Base-by-base conservation (phyloP, 2,329 filamentous ascomycete genomes). In the Beauveria rudraprayagi region DNA sequence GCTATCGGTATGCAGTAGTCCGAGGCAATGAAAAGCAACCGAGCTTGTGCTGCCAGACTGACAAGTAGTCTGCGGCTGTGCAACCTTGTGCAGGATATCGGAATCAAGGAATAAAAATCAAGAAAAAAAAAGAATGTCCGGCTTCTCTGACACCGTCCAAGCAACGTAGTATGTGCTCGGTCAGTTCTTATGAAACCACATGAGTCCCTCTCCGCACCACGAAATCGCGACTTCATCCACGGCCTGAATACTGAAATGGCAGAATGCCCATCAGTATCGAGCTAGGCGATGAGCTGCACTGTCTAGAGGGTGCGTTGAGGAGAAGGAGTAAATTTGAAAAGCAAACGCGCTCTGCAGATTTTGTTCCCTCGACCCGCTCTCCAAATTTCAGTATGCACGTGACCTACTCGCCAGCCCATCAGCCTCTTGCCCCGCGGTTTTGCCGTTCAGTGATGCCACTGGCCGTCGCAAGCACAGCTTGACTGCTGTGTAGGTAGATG, bases 301-400 rank as follows among this genome's bases (percentile, higher is more conserved):
- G 90, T 93, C 90, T 92, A 79, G 80, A 83, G 86, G 87, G 82
- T 83, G 88, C 88, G 87, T 88, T 84, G 78, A 68, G 73, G 74
- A 43, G 26, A 50, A 19, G 69, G 70, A 73, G 7, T 19, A 43
- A 73, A 69, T 67, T 60, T 37, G 34, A 63, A 59, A 63, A 56
- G 50, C 16, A 47, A 53, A 54, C 60, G 22, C 53, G 17, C 26
- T n/a, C 34, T 5, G 16, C 16, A 57, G 30, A 11, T 61, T 61
- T 61, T 61, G 53, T 61, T 50, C 34, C 30, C 28, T 5, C 11
- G 30, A 57, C 26, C 60, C 46, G 47, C 28, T 46, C 53, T n/a
- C 30, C 24, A 26, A 30, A 2, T 16, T 44, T 44, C 6, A 7
- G 6, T 4, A 2, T 19, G 53, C 60, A 61, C 61, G 61, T 62